phyloP scores from a whole-genome alignment of 2,329 filamentous ascomycete species.

The Curvularia sp. region DNA sequence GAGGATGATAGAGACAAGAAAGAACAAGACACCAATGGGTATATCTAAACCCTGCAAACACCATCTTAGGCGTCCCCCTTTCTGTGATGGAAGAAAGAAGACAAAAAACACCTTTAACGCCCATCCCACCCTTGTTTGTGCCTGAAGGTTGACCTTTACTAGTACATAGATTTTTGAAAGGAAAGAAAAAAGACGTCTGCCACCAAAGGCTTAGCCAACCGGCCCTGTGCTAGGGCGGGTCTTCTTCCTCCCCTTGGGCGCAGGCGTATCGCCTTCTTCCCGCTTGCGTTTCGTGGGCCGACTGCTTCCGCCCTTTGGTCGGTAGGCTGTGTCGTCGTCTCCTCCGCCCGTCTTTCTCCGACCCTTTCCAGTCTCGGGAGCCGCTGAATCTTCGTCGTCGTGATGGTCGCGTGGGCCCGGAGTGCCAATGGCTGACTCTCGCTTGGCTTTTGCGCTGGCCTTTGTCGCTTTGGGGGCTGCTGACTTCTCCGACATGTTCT shows the following conservation, averaged over 20 bases:
- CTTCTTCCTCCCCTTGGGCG: constrained; percentile 44
- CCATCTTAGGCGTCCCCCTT: neutral
- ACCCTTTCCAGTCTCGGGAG: constrained; percentile 38
- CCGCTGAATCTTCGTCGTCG: constrained; percentile 53
- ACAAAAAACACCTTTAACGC: neutral
- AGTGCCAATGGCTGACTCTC: constrained; percentile 45
- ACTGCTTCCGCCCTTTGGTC: constrained; percentile 57
- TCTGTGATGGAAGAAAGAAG: neutral
- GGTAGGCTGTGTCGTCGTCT: constrained; percentile 55
- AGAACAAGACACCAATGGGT: neutral
- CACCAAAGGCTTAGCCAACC: neutral
- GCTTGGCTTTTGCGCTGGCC: constrained; percentile 40
- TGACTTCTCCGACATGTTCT: constrained; percentile 48
- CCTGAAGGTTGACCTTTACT: neutral
- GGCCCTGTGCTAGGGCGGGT: constrained; percentile 36
- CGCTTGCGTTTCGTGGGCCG: constrained; percentile 54
- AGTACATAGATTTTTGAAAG: constrained; percentile 3
- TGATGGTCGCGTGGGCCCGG: constrained; percentile 48
- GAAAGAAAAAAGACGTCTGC: neutral
- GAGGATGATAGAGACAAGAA: neutral
- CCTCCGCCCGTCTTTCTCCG: constrained; percentile 42
- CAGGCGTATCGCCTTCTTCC: constrained; percentile 45
- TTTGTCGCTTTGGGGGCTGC: constrained; percentile 34
- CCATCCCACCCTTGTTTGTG: neutral
- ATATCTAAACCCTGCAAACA: constrained; percentile 6